Conservation (phyloP, 345 rosid genomes). For the Diplotaxis tenuifolia region DNA sequence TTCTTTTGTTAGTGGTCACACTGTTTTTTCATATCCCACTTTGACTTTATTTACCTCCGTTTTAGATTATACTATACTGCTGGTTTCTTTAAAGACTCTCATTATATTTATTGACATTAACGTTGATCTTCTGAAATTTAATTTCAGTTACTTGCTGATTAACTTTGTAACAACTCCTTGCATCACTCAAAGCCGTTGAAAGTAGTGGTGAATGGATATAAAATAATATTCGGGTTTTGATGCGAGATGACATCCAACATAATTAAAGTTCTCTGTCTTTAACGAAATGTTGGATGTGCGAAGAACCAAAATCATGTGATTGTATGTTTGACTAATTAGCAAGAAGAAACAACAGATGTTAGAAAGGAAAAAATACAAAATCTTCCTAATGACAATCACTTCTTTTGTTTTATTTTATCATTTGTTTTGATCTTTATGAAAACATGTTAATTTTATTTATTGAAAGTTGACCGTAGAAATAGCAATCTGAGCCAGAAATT, state of each 20-base stretch:
- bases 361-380: background rate
- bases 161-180: background rate
- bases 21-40: background rate
- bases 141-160: background rate
- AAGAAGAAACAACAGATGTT: background rate
- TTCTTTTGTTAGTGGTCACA: conserved; percentile 19
- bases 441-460: background rate
- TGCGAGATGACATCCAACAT: background rate
- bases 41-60: conserved; percentile 27
- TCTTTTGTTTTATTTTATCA: background rate
- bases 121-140: background rate
- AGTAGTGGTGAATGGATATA: background rate
- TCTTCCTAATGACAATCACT: background rate
- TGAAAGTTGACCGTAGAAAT: background rate
- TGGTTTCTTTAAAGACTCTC: background rate
- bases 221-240: background rate
- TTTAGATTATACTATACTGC: background rate
- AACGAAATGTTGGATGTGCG: background rate
- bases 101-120: background rate
- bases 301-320: background rate
- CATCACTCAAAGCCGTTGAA: background rate
- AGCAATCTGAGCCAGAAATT: background rate
- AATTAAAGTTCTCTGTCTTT: background rate
- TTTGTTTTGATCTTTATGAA: background rate
- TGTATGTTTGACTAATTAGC: background rate